phyloP scores from a whole-genome alignment of 2,329 filamentous ascomycete species.

The Akanthomyces lecanii region DNA sequence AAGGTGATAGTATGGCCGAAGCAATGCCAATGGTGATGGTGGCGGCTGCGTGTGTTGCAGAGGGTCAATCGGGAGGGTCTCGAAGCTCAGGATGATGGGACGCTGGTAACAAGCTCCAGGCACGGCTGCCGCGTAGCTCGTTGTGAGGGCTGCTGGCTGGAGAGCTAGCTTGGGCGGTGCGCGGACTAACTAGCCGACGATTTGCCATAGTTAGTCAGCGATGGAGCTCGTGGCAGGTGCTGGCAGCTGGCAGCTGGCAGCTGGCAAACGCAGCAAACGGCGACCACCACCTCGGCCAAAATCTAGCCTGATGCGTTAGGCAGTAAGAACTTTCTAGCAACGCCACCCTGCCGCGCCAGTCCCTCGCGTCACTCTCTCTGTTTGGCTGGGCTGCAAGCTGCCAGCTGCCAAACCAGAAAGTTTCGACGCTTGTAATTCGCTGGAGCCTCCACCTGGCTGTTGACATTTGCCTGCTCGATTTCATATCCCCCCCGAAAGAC shows the following conservation, averaged over 20 bases:
- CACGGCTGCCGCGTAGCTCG: constrained; percentile 38
- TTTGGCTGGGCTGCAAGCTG: neutral
- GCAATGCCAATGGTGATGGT: neutral
- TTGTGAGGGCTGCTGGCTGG: constrained; percentile 14
- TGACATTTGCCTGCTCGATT: constrained; percentile 11
- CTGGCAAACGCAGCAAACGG: neutral
- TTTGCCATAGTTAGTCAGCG: constrained; percentile 15
- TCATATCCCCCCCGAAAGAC: neutral
- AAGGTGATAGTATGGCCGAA: neutral
- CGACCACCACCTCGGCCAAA: neutral
- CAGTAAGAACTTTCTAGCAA: constrained; percentile 2
- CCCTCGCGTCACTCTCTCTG: constrained; percentile 12
- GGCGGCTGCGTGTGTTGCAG: neutral
- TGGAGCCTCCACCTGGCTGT: constrained; percentile 10
- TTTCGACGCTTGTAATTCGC: neutral
- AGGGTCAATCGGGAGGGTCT: constrained; percentile 6
- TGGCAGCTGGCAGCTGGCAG: neutral
- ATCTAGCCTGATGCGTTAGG: constrained; percentile 9
- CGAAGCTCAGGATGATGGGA: constrained; percentile 20
- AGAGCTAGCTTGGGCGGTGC: constrained; percentile 12
- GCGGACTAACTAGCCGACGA: constrained; percentile 17
- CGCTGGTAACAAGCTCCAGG: constrained; percentile 38
- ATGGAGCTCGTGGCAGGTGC: neutral
- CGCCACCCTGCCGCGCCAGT: constrained; percentile 7
- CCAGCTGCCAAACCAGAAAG: neutral